These are phyloP conservation scores for Ormosia semicastrata DNA, from an alignment of 306 rosid species.

Conservation along the genomic window DNA sequence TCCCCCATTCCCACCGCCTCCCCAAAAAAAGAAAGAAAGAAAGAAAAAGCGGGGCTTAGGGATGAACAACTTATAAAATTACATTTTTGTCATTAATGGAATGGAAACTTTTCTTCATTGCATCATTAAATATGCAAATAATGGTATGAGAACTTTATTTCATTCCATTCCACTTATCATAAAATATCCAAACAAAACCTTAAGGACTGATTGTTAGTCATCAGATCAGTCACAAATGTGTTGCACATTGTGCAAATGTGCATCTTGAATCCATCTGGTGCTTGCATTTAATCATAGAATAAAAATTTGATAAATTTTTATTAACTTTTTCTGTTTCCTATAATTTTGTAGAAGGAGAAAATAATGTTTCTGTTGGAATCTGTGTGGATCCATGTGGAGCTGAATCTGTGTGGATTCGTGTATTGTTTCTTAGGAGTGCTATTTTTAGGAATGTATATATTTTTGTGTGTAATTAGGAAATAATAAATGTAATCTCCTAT, in stretches of 20 bases:
- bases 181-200: neutral
- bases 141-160: neutral
- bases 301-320: neutral
- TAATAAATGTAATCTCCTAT: no score
- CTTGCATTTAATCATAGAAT: constrained; percentile 16
- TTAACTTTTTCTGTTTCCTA: neutral
- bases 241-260: constrained; percentile 11
- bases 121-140: neutral
- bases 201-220: neutral
- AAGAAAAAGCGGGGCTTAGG: no score
- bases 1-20: no score
- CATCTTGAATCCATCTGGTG: constrained; percentile 13
- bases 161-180: neutral
- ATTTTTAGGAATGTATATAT: no score
- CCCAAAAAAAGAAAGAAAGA: no score
- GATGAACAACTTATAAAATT: no score
- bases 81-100: no score
- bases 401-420: no score
- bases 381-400: no score
- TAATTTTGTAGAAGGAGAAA: neutral
- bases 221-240: neutral
- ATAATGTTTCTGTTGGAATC: no score
- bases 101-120: neutral
- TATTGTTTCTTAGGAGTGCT: no score
- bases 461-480: no score